Conservation (phyloP, 2,329 filamentous ascomycete genomes). For the Fusarium sp. region DNA sequence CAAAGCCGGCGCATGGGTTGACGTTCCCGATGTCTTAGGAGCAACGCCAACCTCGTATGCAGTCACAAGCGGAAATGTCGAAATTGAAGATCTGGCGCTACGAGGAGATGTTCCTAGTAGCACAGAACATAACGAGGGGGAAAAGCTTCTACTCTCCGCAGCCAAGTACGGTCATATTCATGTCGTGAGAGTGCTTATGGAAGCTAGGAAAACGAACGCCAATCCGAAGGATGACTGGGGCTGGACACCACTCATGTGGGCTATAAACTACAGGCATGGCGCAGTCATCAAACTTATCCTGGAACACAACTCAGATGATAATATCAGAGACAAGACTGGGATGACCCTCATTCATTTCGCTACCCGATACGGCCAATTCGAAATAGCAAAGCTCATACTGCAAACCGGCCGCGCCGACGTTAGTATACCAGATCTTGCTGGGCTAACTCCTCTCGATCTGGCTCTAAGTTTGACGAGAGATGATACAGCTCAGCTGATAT, state of each 20-base stretch:
- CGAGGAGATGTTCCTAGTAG: fast-evolving
- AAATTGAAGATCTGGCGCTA: fast-evolving
- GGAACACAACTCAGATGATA: not conserved
- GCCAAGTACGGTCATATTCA: not conserved
- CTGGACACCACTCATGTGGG: not conserved
- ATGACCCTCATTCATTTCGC: not conserved
- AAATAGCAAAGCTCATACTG: not conserved
- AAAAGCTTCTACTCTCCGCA: not conserved
- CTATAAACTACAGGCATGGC: not conserved
- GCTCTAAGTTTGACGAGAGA: too few species aligned
- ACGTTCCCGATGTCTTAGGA: not conserved
- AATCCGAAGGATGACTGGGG: not conserved
- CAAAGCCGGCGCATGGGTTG: not conserved
- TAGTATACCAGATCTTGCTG: not conserved
- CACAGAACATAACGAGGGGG: fast-evolving
- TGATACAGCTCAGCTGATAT: not conserved
- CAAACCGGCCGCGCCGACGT: not conserved
- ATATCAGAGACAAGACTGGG: not conserved
- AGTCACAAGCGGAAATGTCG: not conserved
- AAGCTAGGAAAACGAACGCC: not conserved
- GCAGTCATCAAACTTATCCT: not conserved
- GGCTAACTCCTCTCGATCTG: not conserved
- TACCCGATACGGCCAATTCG: not conserved
- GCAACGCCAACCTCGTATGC: not conserved
- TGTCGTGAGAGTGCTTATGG: not conserved